phyloP scores from a whole-genome alignment of 495 filamentous ascomycete species.

The Penicillium nucicola region DNA sequence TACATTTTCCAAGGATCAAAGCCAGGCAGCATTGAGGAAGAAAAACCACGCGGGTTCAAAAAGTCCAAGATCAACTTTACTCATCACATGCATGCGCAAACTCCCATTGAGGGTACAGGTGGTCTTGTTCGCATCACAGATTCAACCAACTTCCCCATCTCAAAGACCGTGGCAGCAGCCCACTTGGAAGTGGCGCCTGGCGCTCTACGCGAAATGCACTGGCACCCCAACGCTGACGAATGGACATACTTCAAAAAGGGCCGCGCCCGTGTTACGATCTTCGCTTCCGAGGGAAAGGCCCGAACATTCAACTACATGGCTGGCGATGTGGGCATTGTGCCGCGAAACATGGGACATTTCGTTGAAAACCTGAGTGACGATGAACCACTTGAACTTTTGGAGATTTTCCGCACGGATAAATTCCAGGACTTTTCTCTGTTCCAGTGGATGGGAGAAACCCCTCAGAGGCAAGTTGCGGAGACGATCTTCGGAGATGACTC shows the following conservation, averaged over 20 bases:
- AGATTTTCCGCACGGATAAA: conserved; percentile 55
- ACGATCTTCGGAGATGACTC: conserved; percentile 55
- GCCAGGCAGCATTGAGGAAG: conserved; percentile 48
- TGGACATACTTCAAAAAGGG: conserved; percentile 75
- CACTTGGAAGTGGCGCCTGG: conserved; percentile 56
- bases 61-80: conserved; percentile 58
- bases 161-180: conserved; percentile 61
- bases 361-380: conserved; percentile 61
- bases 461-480: conserved; percentile 57
- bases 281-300: conserved; percentile 52
- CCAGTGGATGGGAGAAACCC: conserved; percentile 69
- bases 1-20: conserved; percentile 66
- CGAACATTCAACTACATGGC: conserved; percentile 60
- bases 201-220: conserved; percentile 66
- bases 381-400: conserved; percentile 54
- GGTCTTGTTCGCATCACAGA: conserved; percentile 62
- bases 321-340: conserved; percentile 61
- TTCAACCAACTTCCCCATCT: conserved; percentile 63
- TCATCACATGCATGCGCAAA: conserved; percentile 58
- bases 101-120: conserved; percentile 50
- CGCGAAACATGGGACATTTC: conserved; percentile 60
- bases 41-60: conserved; percentile 48
- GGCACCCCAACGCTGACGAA: conserved; percentile 75
- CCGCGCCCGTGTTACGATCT: conserved; percentile 63
- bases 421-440: conserved; percentile 63